Conservation (phyloP, 352 stramenopile genomes). For the Globisporangium middletonii region DNA sequence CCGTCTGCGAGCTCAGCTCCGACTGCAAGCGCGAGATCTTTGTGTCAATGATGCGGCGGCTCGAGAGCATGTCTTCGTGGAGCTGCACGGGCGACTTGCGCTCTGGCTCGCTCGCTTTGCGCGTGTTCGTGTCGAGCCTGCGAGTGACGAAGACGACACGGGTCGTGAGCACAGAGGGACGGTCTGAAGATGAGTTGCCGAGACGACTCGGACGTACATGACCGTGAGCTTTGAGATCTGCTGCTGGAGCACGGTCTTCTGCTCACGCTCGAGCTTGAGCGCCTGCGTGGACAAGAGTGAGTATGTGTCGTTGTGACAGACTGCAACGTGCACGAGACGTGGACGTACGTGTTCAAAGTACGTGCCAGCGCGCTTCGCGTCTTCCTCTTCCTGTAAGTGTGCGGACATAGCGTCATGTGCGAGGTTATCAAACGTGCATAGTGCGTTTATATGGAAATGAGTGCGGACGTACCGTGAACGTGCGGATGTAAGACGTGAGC, state of each 20-base stretch:
- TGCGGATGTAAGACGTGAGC: slow-evolving; percentile 65
- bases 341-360: slow-evolving; percentile 73
- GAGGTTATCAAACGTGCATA: no score
- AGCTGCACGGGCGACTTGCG: slow-evolving; percentile 42
- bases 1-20: slow-evolving; percentile 53
- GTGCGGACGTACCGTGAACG: slow-evolving; percentile 46
- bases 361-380: slow-evolving; percentile 79
- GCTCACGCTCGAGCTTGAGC: slow-evolving; percentile 72
- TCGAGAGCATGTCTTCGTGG: slow-evolving; percentile 83
- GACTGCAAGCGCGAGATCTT: slow-evolving; percentile 69
- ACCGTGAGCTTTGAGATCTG: slow-evolving; percentile 79
- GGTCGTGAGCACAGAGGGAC: no score
- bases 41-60: slow-evolving; percentile 76
- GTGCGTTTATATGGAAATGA: no score
- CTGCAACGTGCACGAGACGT: not conserved
- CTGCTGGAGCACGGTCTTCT: slow-evolving; percentile 57
- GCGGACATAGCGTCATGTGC: no score
- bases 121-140: slow-evolving; percentile 43
- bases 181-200: no score
- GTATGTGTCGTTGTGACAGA: not conserved
- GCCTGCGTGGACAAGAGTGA: slow-evolving; percentile 20
- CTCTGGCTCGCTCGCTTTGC: slow-evolving; percentile 23
- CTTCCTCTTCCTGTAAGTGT: slow-evolving; percentile 58
- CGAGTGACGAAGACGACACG: no score
- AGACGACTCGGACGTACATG: slow-evolving; percentile 27